These are phyloP conservation scores for Silene conica DNA, from an alignment of 148 eudicot genomes.

Conservation along the genomic window DNA sequence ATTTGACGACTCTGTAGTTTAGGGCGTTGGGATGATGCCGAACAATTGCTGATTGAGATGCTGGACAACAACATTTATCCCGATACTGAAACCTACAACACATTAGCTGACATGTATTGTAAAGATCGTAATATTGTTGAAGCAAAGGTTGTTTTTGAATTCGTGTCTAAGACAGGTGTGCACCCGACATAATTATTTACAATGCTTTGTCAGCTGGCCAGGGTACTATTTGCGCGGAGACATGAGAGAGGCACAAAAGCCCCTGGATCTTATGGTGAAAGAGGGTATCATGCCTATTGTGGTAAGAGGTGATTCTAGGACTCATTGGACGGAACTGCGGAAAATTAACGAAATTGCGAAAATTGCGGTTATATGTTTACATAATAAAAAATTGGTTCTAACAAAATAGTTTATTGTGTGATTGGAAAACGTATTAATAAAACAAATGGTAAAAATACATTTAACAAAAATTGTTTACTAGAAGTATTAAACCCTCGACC, in stretches of 20 bases:
- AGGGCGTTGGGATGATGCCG: constrained; percentile 15
- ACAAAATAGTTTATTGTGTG: too few relatives aligned
- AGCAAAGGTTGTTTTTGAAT: background rate
- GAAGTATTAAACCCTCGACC: too few relatives aligned
- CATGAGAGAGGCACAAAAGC: constrained; percentile 5
- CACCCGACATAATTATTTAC: constrained; percentile 2
- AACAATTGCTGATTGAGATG: constrained; percentile 5
- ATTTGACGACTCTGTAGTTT: constrained; percentile 6
- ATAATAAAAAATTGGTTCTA: too few relatives aligned
- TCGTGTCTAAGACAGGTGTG: background rate
- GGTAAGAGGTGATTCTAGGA: too few relatives aligned
- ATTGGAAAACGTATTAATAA: too few relatives aligned
- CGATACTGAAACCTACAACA: background rate
- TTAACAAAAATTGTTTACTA: too few relatives aligned
- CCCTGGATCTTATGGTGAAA: background rate
- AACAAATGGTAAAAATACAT: too few relatives aligned
- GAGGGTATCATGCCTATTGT: constrained; percentile 19
- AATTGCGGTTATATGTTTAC: too few relatives aligned
- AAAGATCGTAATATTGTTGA: constrained; percentile 15
- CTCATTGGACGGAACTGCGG: too few relatives aligned
- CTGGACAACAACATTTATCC: background rate
- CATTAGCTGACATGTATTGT: too few relatives aligned
- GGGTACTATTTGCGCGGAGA: constrained; percentile 15
- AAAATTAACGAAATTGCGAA: too few relatives aligned
- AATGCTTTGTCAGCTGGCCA: constrained; percentile 11